These are phyloP conservation scores for Globisporangium radiosum DNA, from an alignment of 352 stramenopile genomes.

Conservation along the genomic window DNA sequence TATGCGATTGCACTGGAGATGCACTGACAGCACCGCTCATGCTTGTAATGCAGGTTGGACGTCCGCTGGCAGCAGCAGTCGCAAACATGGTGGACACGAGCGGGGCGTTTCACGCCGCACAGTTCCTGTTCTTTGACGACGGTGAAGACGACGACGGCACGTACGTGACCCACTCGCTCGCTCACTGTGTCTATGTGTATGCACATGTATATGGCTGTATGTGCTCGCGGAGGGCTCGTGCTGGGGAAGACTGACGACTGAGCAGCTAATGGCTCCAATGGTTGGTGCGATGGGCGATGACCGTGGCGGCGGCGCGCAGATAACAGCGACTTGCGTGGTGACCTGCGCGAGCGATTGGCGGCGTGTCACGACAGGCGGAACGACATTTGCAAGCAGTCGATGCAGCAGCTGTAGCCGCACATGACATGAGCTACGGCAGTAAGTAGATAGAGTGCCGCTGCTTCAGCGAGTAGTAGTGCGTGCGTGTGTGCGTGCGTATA, in stretches of 20 bases:
- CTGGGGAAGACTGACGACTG: constrained; percentile 53
- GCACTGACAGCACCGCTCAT: not conserved
- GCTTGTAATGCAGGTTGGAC: constrained; percentile 27
- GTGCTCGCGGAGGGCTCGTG: constrained; percentile 1
- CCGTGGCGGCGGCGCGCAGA: not conserved
- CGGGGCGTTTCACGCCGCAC: constrained; percentile 46
- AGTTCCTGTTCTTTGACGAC: constrained; percentile 73
- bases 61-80: constrained; percentile 38
- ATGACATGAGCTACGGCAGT: too few species aligned
- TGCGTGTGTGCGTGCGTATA: too few species aligned
- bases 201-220: not conserved
- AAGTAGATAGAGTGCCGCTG: too few species aligned
- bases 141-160: constrained; percentile 76
- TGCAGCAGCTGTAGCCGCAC: too few species aligned
- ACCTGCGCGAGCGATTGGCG: too few species aligned
- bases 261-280: constrained; percentile 63
- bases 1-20: not conserved
- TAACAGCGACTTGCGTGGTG: not conserved
- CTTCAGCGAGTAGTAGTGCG: too few species aligned
- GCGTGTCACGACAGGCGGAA: too few species aligned
- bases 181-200: not conserved
- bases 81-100: constrained; percentile 45
- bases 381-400: too few species aligned
- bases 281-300: too few species aligned
- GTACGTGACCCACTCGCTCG: constrained; percentile 28